Percentiles rank a stretch among this genome's conserved stretches.
phyloP scores from a whole-genome alignment of 352 stramenopile species.

The Phytophthora sp. region DNA sequence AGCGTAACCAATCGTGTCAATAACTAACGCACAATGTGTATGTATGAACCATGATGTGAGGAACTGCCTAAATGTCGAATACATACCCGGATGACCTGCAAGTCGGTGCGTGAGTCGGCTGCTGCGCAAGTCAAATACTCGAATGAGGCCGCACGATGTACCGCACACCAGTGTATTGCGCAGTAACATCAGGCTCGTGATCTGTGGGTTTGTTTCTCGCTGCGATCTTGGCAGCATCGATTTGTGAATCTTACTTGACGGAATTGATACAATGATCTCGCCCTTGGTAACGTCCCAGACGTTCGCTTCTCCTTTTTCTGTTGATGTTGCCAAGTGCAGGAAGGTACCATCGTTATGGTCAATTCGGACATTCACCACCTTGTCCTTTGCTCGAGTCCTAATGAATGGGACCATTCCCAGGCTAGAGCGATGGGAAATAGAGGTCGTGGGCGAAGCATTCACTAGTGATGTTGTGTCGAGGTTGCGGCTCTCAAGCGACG shows the following conservation, averaged over 20 bases:
- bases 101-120: constrained; percentile 82
- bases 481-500: constrained; percentile 58
- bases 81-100: constrained; percentile 80
- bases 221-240: constrained; percentile 77
- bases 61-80: background rate
- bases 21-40: too few species aligned
- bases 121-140: constrained; percentile 86
- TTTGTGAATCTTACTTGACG: constrained; percentile 83
- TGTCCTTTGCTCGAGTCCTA: constrained; percentile 78
- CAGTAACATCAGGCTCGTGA: constrained; percentile 89
- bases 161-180: constrained; percentile 88
- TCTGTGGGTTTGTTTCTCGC: constrained; percentile 69
- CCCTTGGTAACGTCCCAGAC: constrained; percentile 90
- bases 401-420: constrained; percentile 88
- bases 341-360: constrained; percentile 84
- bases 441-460: constrained; percentile 63
- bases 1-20: background rate
- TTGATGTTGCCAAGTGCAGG: constrained; percentile 82
- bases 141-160: constrained; percentile 87
- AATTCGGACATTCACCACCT: constrained; percentile 79
- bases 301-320: constrained; percentile 86
- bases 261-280: constrained; percentile 82
- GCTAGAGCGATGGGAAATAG: constrained; percentile 79
- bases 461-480: constrained; percentile 52
- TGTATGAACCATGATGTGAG: too few species aligned